Evolutionary conservation across 164 flowering plant genomes (phyloP).

Genomic region (Berberis vulgaris): DNA sequence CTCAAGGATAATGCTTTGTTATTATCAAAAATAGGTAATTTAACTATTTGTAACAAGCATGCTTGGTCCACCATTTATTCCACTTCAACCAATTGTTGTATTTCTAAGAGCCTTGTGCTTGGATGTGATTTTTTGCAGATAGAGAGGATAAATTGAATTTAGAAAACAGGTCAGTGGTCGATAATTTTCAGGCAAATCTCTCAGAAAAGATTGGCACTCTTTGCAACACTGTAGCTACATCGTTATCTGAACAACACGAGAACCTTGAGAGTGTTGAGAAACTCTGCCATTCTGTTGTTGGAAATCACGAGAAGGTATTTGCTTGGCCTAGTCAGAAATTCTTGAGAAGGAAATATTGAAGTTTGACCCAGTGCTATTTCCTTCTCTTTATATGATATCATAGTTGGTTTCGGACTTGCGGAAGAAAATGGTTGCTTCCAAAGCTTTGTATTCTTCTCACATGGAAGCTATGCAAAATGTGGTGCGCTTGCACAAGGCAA

Average conservation of each 20-base stretch:
- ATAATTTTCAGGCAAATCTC: slow-evolving; percentile 52
- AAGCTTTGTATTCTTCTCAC: slow-evolving; percentile 59
- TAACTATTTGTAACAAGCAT: too few relatives aligned
- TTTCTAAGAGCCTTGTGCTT: neutral
- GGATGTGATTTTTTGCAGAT: slow-evolving; percentile 24
- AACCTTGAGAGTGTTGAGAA: slow-evolving; percentile 62
- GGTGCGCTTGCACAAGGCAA: slow-evolving; percentile 76
- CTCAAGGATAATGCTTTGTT: too few relatives aligned
- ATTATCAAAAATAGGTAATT: too few relatives aligned
- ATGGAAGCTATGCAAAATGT: slow-evolving; percentile 86
- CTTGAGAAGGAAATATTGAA: neutral
- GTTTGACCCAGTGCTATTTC: neutral
- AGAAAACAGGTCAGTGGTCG: slow-evolving; percentile 62
- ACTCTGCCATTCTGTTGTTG: slow-evolving; percentile 50
- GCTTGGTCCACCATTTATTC: too few relatives aligned
- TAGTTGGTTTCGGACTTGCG: slow-evolving; percentile 60
- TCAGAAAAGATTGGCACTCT: slow-evolving; percentile 54
- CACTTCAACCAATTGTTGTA: too few relatives aligned
- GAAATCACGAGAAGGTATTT: slow-evolving; percentile 56
- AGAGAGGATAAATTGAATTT: slow-evolving; percentile 77
- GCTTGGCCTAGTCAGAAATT: neutral
- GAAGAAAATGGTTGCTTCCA: slow-evolving; percentile 51
- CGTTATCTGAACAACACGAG: slow-evolving; percentile 62
- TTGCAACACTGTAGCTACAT: slow-evolving; percentile 42
- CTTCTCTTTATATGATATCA: neutral